Evolutionary conservation across 1,284 basidiomycete genomes (phyloP).

Genomic region (Cryptococcus sp.): DNA sequence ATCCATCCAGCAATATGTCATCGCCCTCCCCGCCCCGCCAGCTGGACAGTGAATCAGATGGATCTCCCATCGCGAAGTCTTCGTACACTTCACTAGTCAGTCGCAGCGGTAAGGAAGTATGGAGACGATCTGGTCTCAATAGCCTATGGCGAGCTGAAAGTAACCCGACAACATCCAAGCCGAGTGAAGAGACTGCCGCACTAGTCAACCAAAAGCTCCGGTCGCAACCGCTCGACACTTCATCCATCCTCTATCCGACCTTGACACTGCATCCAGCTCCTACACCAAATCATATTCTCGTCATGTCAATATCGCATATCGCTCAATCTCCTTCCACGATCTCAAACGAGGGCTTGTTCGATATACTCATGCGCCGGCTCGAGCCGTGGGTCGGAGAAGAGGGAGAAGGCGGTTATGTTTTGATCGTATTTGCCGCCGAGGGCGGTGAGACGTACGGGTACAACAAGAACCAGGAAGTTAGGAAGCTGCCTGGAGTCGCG

Average conservation of each 20-base stretch:
- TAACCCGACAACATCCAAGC: neutral
- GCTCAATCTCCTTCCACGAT: constrained; percentile 19
- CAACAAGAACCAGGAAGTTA: constrained; percentile 16
- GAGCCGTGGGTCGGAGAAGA: constrained; percentile 47
- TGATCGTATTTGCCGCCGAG: constrained; percentile 42
- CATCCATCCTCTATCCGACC: constrained; percentile 27
- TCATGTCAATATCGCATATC: constrained; percentile 32
- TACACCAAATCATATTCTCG: constrained; percentile 28
- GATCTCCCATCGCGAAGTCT: neutral
- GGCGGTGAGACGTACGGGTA: neutral
- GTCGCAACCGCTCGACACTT: constrained; percentile 20
- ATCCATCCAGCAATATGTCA: too few species aligned
- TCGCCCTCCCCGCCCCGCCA: too few species aligned
- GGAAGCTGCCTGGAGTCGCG: constrained; percentile 33
- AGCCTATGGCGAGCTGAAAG: neutral
- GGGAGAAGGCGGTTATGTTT: constrained; percentile 37
- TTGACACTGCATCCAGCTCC: constrained; percentile 19
- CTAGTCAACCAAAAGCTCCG: constrained; percentile 3
- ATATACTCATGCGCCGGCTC: constrained; percentile 26
- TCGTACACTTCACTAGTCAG: neutral
- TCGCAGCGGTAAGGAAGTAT: neutral
- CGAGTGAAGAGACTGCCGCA: neutral
- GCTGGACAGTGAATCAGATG: too few species aligned
- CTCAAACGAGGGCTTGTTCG: constrained; percentile 35
- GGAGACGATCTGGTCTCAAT: neutral